Percentiles rank a stretch among this genome's conserved stretches.
Evolutionary conservation across 2,329 filamentous ascomycete species (phyloP).

Genomic region (Chaetothyriales sp.): DNA sequence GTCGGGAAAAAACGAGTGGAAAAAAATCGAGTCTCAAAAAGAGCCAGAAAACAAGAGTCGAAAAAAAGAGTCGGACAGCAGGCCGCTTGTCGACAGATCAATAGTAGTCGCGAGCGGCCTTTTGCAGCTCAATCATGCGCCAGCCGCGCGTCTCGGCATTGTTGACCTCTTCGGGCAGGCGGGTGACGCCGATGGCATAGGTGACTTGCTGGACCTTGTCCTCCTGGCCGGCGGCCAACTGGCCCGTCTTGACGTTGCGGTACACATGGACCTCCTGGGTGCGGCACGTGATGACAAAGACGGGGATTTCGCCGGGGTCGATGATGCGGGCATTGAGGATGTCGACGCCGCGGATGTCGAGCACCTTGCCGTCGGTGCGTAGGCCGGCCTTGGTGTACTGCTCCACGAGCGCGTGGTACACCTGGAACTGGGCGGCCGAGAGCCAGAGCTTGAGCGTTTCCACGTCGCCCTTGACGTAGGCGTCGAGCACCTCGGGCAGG

Average conservation of each 20-base stretch:
- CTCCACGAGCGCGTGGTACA: slow-evolving; percentile 92
- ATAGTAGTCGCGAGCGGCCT: slow-evolving; percentile 85
- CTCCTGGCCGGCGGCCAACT: slow-evolving; percentile 93
- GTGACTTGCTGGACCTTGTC: slow-evolving; percentile 97
- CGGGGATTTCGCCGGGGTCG: slow-evolving; percentile 48
- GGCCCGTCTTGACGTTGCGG: slow-evolving; percentile 73
- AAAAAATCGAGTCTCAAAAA: no score
- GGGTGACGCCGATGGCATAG: slow-evolving; percentile 91
- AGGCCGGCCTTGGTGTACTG: slow-evolving; percentile 90
- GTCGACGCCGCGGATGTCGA: slow-evolving; percentile 91
- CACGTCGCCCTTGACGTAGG: slow-evolving; percentile 91
- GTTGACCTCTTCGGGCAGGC: slow-evolving; percentile 86
- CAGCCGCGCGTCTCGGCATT: slow-evolving; percentile 95
- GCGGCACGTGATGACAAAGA: slow-evolving; percentile 92
- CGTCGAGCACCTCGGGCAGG: slow-evolving; percentile 88
- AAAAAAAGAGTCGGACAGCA: no score
- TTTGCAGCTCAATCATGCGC: slow-evolving; percentile 96
- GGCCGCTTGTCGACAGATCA: slow-evolving; percentile 27
- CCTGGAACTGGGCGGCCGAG: slow-evolving; percentile 87
- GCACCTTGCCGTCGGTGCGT: slow-evolving; percentile 84
- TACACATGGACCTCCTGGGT: slow-evolving; percentile 98
- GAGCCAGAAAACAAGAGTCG: background rate
- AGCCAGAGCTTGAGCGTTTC: slow-evolving; percentile 90
- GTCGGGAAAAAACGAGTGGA: background rate
- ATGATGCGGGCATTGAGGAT: slow-evolving; percentile 38